Conservation (phyloP, 2,329 filamentous ascomycete genomes). For the Fusarium pseudograminearum region DNA sequence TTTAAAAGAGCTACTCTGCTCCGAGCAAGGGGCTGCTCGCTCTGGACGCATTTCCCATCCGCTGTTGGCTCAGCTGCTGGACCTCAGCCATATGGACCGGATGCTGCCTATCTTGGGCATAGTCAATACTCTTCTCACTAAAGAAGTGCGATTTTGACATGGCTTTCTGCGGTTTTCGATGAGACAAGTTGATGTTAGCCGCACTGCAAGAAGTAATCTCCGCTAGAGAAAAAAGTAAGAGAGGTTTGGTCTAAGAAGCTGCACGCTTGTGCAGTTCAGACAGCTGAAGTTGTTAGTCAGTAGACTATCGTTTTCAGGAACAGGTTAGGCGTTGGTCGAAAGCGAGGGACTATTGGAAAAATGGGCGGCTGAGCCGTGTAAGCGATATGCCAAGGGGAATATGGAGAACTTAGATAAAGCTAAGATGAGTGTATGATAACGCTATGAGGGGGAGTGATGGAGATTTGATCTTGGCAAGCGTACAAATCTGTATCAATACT, state of each 20-base stretch:
- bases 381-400: conserved; percentile 30
- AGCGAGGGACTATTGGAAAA: conserved; percentile 29
- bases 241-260: conserved; percentile 9
- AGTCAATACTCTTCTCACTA: conserved; percentile 13
- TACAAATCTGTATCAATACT: conserved; percentile 4
- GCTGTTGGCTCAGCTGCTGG: conserved; percentile 16
- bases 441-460: conserved; percentile 12
- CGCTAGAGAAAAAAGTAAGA: conserved; percentile 14
- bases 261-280: conserved; percentile 20
- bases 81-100: conserved; percentile 37
- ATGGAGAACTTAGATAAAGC: conserved; percentile 8
- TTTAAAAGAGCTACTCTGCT: conserved; percentile 6
- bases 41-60: conserved; percentile 18
- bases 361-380: conserved; percentile 25
- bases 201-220: conserved; percentile 36
- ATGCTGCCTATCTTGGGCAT: conserved; percentile 41
- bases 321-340: conserved; percentile 47
- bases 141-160: conserved; percentile 5
- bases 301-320: conserved; percentile 47
- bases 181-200: conserved; percentile 17
- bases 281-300: conserved; percentile 6
- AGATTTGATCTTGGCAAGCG: conserved; percentile 25
- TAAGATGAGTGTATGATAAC: conserved; percentile 14
- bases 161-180: conserved; percentile 8
- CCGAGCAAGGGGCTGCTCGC: conserved; percentile 7